Base-by-base conservation (phyloP, 2,329 filamentous ascomycete genomes). In the Exutisphaerella laricina region DNA sequence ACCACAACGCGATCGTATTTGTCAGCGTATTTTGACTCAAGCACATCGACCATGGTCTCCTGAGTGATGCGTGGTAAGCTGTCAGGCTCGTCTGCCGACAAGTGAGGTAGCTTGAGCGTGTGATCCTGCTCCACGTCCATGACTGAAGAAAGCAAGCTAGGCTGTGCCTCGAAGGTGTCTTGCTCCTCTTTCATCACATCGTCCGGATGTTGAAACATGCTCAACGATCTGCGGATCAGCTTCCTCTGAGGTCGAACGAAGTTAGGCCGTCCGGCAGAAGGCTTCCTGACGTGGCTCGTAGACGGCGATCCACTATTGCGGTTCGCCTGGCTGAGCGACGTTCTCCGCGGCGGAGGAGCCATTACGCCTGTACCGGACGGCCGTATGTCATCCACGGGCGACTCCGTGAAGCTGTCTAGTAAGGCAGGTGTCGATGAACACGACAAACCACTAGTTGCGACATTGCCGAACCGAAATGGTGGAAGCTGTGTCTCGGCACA, bases 191-290 rank as follows among this genome's bases (percentile, higher is more conserved):
- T 88, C 71, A 94, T 85, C 42, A 96, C 75, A 61, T 97, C 92
- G 53, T 79, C 85, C 3, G 89, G 85, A 63, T 85, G 81, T 69
- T 97, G 90, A 67, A 94, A 98, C 92, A 98, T 98, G 75, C 92
- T 97, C 60, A 96, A 71, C 17, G 90, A 94, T 53, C 92, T 82
- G 48, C 92, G 82, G 60, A 90, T 90, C 64, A 92, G 86, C 61
- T 94, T 94, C 53, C 89, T 79, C 32, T 85, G 85, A 49, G 88
- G 80, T 57, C 80, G 71, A 53, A 85, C 78, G 38, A 60, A 60
- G 22, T 55, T 43, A 77, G 84, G 64, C 39, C 51, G 51, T 78
- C 84, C 48, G 17, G 62, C 59, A 71, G 58, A 65, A 44, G 69
- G 75, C 53, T 89, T 87, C 51, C 88, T 81, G 43, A 82, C 69